Base-by-base conservation (phyloP, 805 yeast species). In the Cyberlindnera nakhonratchasimensis region DNA sequence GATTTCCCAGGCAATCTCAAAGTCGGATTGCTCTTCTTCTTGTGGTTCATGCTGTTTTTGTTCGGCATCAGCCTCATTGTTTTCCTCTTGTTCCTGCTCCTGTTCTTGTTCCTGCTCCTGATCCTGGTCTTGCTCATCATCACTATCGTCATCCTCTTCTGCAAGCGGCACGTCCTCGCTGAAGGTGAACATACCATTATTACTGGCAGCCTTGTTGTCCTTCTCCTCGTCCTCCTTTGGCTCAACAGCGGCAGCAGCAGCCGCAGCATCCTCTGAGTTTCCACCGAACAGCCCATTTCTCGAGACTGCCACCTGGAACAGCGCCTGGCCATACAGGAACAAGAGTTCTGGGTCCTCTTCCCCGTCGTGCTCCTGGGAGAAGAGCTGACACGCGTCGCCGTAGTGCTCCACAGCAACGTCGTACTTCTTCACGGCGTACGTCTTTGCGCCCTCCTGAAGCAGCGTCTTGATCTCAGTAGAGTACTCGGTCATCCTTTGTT, bases 1-100 rank as follows among this genome's bases (percentile, higher is more conserved):
- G 8, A 86, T 75, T 39, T 86, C 93, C 93, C 96, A 86, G 0
- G 96, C 95, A 14, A 82, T 77, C 58, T 85, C 95, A 55, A 91
- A 86, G 54, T 84, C 95, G 14, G 79, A 72, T 49, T 80, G 85
- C 30, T 77, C 76, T 24, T 67, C 73, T 18, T 62, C 75, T 19
- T 54, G 58, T 22, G 48, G 58, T 3, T 57, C 64, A 11, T 53
- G 53, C 14, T 56, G 59, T 7, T 44, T 34, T 1, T 40, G 49
- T 12, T 52, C 52, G 5, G 39, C 54, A 5, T 40, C 54, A 17
- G 17, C 45, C 4, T 47, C 48, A 9, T 39, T 47, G 2, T 45
- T 52, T 16, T 53, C 60, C 20, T 59, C 63, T 6, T 55, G 61
- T 22, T 52, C 58, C 12, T 51, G 61, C 10, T 48, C 56, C 6